phyloP scores from a whole-genome alignment of 441 rosid species.

The Adansonia grandidieri region DNA sequence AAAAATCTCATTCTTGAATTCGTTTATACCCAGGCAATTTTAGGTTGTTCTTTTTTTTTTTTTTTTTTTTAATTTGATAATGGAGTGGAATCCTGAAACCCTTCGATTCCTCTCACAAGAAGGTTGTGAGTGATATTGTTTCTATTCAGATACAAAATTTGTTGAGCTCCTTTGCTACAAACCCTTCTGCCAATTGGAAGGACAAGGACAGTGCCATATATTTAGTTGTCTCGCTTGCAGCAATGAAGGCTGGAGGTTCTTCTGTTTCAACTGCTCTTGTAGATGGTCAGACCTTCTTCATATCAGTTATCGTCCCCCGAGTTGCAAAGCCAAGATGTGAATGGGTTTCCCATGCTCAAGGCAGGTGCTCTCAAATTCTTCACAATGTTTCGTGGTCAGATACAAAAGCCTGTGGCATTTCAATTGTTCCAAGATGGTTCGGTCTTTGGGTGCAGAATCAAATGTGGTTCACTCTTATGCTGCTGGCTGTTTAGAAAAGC shows the following conservation, averaged over 20 bases:
- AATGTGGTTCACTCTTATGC: conserved; percentile 95
- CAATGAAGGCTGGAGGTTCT: conserved; percentile 75
- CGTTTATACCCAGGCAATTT: not conserved
- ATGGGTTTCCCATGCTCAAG: conserved; percentile 83
- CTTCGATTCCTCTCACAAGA: conserved; percentile 67
- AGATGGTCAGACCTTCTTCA: conserved; percentile 79
- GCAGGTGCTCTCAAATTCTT: conserved; percentile 91
- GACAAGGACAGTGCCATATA: conserved; percentile 95
- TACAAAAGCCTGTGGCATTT: conserved; percentile 65
- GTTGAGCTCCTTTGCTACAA: conserved; percentile 58
- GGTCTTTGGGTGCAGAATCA: conserved; percentile 75
- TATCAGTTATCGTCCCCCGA: conserved; percentile 72
- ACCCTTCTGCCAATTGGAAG: conserved; percentile 80
- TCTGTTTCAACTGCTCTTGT: conserved; percentile 84
- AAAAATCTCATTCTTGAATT: not conserved
- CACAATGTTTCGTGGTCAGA: conserved; percentile 69
- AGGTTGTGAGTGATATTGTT: conserved; percentile 62
- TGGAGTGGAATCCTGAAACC: conserved; percentile 76
- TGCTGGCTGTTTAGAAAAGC: conserved; percentile 87
- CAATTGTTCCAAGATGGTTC: conserved; percentile 72
- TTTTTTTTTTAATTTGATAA: conserved; percentile 16
- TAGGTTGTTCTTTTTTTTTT: not conserved
- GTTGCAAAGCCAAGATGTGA: conserved; percentile 73
- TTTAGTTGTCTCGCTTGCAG: conserved; percentile 89
- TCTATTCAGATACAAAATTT: conserved; percentile 78